Base-by-base conservation (phyloP, 192 early-diverging fungal genomes). In the Coemansia pectinata region DNA sequence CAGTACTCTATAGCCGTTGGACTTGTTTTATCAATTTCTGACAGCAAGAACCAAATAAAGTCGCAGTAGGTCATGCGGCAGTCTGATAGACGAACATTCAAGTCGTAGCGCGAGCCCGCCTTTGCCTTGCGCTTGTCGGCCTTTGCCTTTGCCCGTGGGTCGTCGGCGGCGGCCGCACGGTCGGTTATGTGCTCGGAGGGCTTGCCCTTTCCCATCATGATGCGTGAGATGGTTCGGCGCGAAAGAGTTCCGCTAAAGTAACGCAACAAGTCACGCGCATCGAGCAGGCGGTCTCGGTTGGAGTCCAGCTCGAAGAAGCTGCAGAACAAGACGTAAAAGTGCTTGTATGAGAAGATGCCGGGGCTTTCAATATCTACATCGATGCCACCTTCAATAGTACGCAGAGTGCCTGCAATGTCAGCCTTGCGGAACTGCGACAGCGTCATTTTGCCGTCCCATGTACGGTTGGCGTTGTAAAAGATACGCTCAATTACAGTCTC, bases 301-400 rank as follows among this genome's bases (percentile, higher is more conserved):
- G 86, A 77, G 82, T 98, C 96, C 55, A 97, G 84, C 70, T 93
- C 93, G 91, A 93, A 98, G 77, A 98, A 98, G 76, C 94, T 96
- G 87, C 94, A 97, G 73, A 96, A 98, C 2, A 98, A 87, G 23
- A 98, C 96, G 74, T 98, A 98, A 71, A 97, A 98, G 72, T 98
- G 96, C 77, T 96, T 95, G 84, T 98, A 98, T 6, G 95, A 96
- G 69, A 98, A 97, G 44, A 91, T 86, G 77, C 94, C 91, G 19
- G 92, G 91, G 7, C 86, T 89, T 81, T 91, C 77, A 6, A 77
- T 52, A 21, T 79, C 79, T 53, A 89, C 71, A 68, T 96, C 94
- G 39, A 92, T 87, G 14, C 87, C 87, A 11, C 68, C 71, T 67
- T 93, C 92, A 45, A 96, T 77, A 11, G 85, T 78, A 6, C 78